Conservation (phyloP, 768 basidiomycete species). For the Psilocybe tampanensis region DNA sequence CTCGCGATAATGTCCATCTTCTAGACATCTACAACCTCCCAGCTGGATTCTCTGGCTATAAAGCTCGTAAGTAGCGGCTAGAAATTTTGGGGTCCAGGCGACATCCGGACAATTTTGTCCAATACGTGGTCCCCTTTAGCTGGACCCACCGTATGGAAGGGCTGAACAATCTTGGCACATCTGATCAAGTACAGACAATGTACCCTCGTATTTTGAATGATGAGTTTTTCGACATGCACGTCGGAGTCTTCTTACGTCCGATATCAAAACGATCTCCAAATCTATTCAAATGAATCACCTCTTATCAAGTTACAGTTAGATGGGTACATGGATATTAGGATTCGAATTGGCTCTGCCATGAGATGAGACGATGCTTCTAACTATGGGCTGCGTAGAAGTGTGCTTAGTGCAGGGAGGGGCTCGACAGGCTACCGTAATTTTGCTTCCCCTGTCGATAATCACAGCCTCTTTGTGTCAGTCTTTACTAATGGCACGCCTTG, state of each 20-base stretch:
- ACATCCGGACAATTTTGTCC: neutral
- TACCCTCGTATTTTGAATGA: neutral
- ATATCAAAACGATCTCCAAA: no score
- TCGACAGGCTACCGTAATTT: no score
- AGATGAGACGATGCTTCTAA: no score
- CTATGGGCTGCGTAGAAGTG: no score
- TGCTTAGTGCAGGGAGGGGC: no score
- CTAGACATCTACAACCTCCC: slow-evolving; percentile 33
- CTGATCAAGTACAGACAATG: neutral
- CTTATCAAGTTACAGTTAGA: neutral
- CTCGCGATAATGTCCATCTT: neutral
- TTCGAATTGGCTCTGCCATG: no score
- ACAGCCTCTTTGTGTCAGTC: no score
- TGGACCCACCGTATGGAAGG: slow-evolving; percentile 34
- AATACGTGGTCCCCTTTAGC: slow-evolving; percentile 15
- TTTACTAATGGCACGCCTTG: no score
- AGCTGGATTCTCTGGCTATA: slow-evolving; percentile 31
- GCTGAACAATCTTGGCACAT: slow-evolving; percentile 12
- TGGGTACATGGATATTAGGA: no score
- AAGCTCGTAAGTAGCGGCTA: slow-evolving; percentile 29
- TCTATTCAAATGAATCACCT: neutral
- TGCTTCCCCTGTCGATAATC: no score
- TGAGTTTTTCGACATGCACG: no score
- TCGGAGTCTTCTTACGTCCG: no score
- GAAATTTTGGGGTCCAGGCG: neutral